Conservation (phyloP, 2,329 filamentous ascomycete species). For the Beauveria scarabaeidicola region DNA sequence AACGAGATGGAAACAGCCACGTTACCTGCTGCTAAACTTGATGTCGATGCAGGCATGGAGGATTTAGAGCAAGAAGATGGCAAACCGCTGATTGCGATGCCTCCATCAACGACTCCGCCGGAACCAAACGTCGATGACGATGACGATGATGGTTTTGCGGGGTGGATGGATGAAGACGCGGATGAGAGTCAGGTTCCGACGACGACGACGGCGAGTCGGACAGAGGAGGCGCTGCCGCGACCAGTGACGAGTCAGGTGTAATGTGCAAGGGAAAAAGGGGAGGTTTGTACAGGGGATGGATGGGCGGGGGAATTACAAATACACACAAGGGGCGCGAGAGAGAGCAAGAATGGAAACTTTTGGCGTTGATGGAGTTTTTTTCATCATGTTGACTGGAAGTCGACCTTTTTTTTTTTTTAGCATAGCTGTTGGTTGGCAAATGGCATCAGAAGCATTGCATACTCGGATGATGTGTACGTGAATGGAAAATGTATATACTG, state of each 20-base stretch:
- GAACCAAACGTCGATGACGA: constrained; percentile 14
- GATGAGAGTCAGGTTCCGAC: constrained; percentile 7
- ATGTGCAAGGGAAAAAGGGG: background rate
- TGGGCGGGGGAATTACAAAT: too few relatives aligned
- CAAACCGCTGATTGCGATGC: constrained; percentile 12
- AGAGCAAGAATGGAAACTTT: background rate
- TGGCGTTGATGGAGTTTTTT: background rate
- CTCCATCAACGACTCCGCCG: constrained; percentile 7
- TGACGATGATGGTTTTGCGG: constrained; percentile 20
- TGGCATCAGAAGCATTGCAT: too few relatives aligned
- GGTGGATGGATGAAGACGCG: constrained; percentile 20
- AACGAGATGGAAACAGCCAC: background rate
- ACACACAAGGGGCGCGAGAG: background rate
- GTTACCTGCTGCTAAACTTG: background rate
- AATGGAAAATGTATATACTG: too few relatives aligned
- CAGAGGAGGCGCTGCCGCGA: background rate
- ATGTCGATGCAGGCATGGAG: background rate
- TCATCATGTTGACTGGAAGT: too few relatives aligned
- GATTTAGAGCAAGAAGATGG: background rate
- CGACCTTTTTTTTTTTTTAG: too few relatives aligned
- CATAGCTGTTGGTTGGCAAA: too few relatives aligned
- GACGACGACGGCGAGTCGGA: constrained; percentile 8
- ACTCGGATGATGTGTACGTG: too few relatives aligned
- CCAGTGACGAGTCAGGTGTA: background rate
- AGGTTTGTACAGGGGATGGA: background rate